Evolutionary conservation across 331 rosid species (phyloP).

Genomic region (Pyracantha coccinea): DNA sequence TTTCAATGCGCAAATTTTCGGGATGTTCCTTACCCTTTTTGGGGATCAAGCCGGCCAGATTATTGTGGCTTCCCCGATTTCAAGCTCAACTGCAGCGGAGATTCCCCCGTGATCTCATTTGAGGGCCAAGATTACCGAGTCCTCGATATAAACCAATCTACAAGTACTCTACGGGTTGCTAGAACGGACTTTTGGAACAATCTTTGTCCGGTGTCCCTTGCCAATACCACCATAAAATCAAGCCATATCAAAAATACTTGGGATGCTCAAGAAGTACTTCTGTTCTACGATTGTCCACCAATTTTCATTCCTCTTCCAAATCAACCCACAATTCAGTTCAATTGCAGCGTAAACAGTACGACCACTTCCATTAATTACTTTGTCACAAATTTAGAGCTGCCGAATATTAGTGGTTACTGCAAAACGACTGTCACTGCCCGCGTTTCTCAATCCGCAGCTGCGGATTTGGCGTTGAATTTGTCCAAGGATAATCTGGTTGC

Average conservation of each 20-base stretch:
- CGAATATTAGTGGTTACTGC: not conserved
- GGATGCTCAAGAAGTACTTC: slow-evolving; percentile 3
- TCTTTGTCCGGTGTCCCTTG: not conserved
- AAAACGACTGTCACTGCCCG: not conserved
- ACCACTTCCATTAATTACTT: not conserved
- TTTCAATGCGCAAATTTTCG: not conserved
- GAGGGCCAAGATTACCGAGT: not conserved
- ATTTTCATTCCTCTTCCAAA: not conserved
- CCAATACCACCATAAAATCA: not conserved
- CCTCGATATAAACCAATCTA: not conserved
- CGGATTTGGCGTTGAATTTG: not conserved
- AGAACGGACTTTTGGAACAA: slow-evolving; percentile 4
- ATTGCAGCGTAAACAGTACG: slow-evolving; percentile 6
- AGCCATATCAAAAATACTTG: not conserved
- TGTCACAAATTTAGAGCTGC: not conserved
- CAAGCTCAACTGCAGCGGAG: slow-evolving; percentile 1
- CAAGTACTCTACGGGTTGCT: not conserved
- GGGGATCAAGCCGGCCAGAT: slow-evolving; percentile 11
- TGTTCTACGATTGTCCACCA: slow-evolving; percentile 16
- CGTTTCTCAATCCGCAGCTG: slow-evolving; percentile 5
- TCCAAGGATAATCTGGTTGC: not conserved
- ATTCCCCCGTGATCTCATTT: not conserved
- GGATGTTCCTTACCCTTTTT: slow-evolving; percentile 2
- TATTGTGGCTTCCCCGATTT: slow-evolving; percentile 14
- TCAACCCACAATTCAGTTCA: slow-evolving; percentile 5